These are phyloP conservation scores for Zarea fungicola DNA, from an alignment of 2,329 filamentous ascomycete species.

Conservation along the genomic window DNA sequence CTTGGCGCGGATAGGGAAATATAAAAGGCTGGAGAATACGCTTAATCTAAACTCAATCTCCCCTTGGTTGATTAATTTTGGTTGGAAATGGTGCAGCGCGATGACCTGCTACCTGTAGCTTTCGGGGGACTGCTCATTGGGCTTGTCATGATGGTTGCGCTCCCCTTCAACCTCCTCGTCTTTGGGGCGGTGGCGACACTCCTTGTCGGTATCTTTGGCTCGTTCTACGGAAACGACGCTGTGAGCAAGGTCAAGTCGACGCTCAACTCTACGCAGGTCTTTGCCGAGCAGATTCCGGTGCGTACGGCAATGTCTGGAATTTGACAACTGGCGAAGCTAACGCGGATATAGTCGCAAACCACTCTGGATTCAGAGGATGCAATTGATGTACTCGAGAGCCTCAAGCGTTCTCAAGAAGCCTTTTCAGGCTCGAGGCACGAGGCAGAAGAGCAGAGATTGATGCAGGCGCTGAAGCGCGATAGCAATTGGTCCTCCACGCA, in stretches of 20 bases:
- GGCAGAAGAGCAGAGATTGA: conserved; percentile 1
- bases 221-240: conserved; percentile 1
- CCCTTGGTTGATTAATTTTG: background rate
- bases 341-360: background rate
- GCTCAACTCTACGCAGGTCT: background rate
- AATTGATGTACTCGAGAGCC: conserved; percentile 6
- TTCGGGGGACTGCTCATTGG: conserved; percentile 3
- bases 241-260: conserved; percentile 1
- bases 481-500: conserved; percentile 29
- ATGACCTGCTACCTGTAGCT: conserved; percentile 2
- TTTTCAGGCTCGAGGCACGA: conserved; percentile 5
- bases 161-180: conserved; percentile 8
- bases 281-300: conserved; percentile 10
- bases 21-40: background rate
- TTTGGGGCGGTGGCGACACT: background rate
- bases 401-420: background rate
- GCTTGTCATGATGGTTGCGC: conserved; percentile 8
- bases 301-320: background rate
- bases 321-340: background rate
- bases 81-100: conserved; percentile 9
- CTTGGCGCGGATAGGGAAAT: background rate
- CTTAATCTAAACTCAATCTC: background rate
- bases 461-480: conserved; percentile 2
- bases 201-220: conserved; percentile 1
- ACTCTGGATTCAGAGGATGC: conserved; percentile 4